Percentiles rank a stretch among this genome's conserved stretches.
Conservation (phyloP, 352 stramenopile species). For the Pythium folliculosum region DNA sequence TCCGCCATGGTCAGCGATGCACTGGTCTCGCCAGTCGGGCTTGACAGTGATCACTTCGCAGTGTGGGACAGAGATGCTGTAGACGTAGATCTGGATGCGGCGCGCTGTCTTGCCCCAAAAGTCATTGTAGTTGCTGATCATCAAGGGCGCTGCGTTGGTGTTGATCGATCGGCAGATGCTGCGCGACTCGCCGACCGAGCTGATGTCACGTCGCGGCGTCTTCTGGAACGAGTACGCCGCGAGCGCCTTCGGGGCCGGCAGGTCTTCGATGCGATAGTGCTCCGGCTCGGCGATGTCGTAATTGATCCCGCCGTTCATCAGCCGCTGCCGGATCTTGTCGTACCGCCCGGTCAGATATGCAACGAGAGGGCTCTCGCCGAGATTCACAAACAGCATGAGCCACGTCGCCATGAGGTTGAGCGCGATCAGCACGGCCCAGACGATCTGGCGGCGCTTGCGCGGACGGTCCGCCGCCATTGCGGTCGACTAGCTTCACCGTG, state of each 20-base stretch:
- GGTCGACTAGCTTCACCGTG: too few species aligned
- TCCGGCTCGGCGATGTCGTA: constrained; percentile 24
- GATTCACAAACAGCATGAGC: constrained; percentile 22
- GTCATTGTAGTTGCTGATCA: constrained; percentile 32
- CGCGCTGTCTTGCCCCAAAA: constrained; percentile 33
- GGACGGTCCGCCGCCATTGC: too few species aligned
- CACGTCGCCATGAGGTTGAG: constrained; percentile 17
- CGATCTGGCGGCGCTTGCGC: neutral
- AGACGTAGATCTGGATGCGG: constrained; percentile 27
- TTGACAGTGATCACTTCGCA: constrained; percentile 37
- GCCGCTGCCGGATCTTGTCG: constrained; percentile 14
- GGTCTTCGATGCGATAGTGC: neutral
- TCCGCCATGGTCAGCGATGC: constrained; percentile 21
- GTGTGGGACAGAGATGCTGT: constrained; percentile 37
- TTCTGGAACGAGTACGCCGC: constrained; percentile 27
- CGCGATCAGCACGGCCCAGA: neutral
- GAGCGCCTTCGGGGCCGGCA: constrained; percentile 33
- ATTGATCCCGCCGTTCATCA: constrained; percentile 25
- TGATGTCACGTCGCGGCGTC: constrained; percentile 16
- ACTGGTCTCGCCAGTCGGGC: constrained; percentile 27
- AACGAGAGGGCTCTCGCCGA: constrained; percentile 19
- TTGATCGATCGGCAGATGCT: constrained; percentile 34
- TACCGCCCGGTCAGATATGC: constrained; percentile 16
- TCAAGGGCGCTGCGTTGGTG: constrained; percentile 29
- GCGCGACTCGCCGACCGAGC: constrained; percentile 26